These are phyloP conservation scores for Ensete glaucum DNA, from an alignment of 176 grass and related monocot species.

Conservation along the genomic window DNA sequence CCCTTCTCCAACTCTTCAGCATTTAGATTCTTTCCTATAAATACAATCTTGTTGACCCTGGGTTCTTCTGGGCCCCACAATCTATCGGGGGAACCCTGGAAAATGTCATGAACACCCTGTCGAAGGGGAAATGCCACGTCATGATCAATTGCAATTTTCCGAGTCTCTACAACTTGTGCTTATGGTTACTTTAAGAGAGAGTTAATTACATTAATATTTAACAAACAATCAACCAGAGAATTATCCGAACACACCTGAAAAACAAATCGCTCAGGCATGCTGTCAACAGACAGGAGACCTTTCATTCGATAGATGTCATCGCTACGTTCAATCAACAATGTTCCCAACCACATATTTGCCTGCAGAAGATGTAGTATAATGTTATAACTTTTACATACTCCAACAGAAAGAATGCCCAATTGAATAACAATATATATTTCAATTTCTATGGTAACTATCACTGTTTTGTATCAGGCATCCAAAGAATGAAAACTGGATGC, in stretches of 20 bases:
- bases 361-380: slow-evolving; percentile 17
- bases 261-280: slow-evolving; percentile 95
- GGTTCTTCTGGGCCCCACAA: slow-evolving; percentile 66
- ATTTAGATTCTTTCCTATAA: slow-evolving; percentile 85
- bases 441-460: neutral
- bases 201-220: neutral
- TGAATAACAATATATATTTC: slow-evolving; percentile 14
- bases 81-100: slow-evolving; percentile 96
- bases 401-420: neutral
- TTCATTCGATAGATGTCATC: slow-evolving; percentile 99
- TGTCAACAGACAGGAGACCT: slow-evolving; percentile 72
- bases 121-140: neutral
- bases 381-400: neutral
- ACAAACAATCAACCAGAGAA: slow-evolving; percentile 3
- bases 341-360: slow-evolving; percentile 96
- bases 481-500: neutral
- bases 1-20: slow-evolving; percentile 74
- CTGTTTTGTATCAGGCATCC: neutral
- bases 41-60: slow-evolving; percentile 92
- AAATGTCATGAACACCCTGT: slow-evolving; percentile 96
- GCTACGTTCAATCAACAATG: slow-evolving; percentile 66
- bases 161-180: too few relatives aligned
- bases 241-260: slow-evolving; percentile 53
- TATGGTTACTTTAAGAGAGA: neutral
- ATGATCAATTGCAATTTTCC: too few relatives aligned